Evolutionary conservation across 2,329 filamentous ascomycete genomes (phyloP), one percentile per base, ranked within the genome.

Genomic region (Xylariaceae sp.): DNA sequence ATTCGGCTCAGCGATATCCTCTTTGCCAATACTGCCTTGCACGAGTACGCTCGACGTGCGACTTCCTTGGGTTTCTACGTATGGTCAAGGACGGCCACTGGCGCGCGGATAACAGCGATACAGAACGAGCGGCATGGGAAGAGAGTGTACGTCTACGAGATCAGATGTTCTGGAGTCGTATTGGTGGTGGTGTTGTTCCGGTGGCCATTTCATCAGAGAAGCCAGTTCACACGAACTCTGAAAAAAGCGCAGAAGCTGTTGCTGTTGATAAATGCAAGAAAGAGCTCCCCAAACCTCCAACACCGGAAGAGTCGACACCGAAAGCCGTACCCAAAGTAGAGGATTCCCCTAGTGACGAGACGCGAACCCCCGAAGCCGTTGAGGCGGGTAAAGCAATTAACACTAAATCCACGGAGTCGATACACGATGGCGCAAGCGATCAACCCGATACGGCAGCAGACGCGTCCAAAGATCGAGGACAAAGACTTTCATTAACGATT

Each of bases 131-230:
- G 22, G 89, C 90, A 0, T 98, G 93, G 93, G 92, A 97, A 63
- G 93, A 98, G 70, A 89, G 89, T 46, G 86, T 96, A 10, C 81
- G 86, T 22, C 68, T 97, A 38, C 78, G 93, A 40, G 93, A 98
- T 65, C 84, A 92, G 56, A 95, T 98, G 86, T 98, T 98, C 64
- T 98, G 93, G 93, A 82, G 88, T 40, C 80, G 93, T 44, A 82
- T 98, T 42, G 92, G 92, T 21, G 93, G 91, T 22, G 93, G 93
- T 12, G 89, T 98, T 2, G 71, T 97, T 11, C 93, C 92, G 1
- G 73, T 78, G 8, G 57, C 59, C 10, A 67, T 67, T 20, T 51
- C 43, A 4, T 57, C 56, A 16, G 64, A 67, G 10, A 66, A 63
- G 44, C 67, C 62, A 41, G 55, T 58, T 12, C 62, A 63, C 11